phyloP scores from a whole-genome alignment of 371 early-diverging fungal species.

The Mortierella sp. region DNA sequence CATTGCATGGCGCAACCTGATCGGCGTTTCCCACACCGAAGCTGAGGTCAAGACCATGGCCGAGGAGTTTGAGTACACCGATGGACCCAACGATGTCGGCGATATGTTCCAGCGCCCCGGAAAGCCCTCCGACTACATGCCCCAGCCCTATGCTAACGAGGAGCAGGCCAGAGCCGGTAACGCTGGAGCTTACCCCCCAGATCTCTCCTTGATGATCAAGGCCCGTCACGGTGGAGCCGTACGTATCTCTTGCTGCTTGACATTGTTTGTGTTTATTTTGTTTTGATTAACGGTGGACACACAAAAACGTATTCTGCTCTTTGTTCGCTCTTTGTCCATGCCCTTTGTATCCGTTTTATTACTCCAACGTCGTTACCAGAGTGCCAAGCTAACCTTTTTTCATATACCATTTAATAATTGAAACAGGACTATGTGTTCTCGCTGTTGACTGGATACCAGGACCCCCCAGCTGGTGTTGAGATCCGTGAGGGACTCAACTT shows the following conservation, averaged over 20 bases:
- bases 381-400: neutral
- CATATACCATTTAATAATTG: slow-evolving; percentile 44
- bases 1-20: slow-evolving; percentile 95
- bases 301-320: neutral
- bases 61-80: slow-evolving; percentile 91
- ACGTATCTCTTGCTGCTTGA: slow-evolving; percentile 36
- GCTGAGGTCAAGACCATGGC: slow-evolving; percentile 97
- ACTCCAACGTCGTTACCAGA: too few relatives aligned
- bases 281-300: neutral
- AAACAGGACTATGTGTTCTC: slow-evolving; percentile 93
- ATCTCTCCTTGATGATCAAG: slow-evolving; percentile 95
- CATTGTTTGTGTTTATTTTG: neutral
- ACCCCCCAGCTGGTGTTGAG: slow-evolving; percentile 96
- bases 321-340: too few relatives aligned
- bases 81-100: slow-evolving; percentile 96
- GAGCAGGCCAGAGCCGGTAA: slow-evolving; percentile 98
- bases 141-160: slow-evolving; percentile 94
- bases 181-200: slow-evolving; percentile 97
- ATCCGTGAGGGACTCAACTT: slow-evolving; percentile 92
- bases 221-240: slow-evolving; percentile 96
- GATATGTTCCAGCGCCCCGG: slow-evolving; percentile 96
- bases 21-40: slow-evolving; percentile 89
- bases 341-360: too few relatives aligned
- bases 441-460: slow-evolving; percentile 95
- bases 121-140: slow-evolving; percentile 95